Conservation (phyloP, 2,329 filamentous ascomycete genomes). For the Curvularia sp. region DNA sequence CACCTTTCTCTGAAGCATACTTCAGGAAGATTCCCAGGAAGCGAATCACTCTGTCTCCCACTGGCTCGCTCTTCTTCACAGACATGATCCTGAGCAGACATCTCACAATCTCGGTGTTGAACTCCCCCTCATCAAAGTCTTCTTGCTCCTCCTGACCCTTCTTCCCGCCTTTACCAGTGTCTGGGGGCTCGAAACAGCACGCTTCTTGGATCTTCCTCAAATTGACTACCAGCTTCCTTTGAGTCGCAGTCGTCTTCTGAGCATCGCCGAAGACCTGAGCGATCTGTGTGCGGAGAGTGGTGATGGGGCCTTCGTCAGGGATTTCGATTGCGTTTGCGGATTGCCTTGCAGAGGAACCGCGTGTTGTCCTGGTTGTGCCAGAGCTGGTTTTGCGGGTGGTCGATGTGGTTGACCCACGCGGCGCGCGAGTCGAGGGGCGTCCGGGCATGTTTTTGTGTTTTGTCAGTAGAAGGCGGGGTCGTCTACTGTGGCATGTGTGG, state of each 20-base stretch:
- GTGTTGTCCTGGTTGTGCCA: constrained; percentile 54
- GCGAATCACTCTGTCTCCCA: constrained; percentile 82
- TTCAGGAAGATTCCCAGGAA: constrained; percentile 89
- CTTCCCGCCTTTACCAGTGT: constrained; percentile 51
- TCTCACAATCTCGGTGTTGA: constrained; percentile 83
- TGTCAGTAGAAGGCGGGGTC: constrained; percentile 15
- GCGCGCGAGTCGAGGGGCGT: constrained; percentile 53
- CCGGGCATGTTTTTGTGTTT: constrained; percentile 52
- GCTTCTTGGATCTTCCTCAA: constrained; percentile 89
- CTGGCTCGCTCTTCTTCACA: constrained; percentile 89
- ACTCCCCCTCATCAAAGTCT: constrained; percentile 82
- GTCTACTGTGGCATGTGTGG: constrained; percentile 15
- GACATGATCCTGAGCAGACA: constrained; percentile 83
- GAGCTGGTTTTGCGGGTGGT: constrained; percentile 49
- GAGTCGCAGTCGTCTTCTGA: constrained; percentile 86
- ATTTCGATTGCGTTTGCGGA: constrained; percentile 55
- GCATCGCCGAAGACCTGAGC: constrained; percentile 66
- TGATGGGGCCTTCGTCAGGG: constrained; percentile 75
- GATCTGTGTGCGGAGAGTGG: constrained; percentile 74
- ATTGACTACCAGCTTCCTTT: constrained; percentile 86
- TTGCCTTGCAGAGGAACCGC: constrained; percentile 53
- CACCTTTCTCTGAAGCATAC: constrained; percentile 67
- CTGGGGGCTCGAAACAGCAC: constrained; percentile 67
- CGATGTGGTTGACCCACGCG: constrained; percentile 47
- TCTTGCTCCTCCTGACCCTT: constrained; percentile 56